A percentile compares a stretch with the other conserved stretches of the same genome.
phyloP scores from a whole-genome alignment of 495 filamentous ascomycete species.

The Jackrogersella multiformis region DNA sequence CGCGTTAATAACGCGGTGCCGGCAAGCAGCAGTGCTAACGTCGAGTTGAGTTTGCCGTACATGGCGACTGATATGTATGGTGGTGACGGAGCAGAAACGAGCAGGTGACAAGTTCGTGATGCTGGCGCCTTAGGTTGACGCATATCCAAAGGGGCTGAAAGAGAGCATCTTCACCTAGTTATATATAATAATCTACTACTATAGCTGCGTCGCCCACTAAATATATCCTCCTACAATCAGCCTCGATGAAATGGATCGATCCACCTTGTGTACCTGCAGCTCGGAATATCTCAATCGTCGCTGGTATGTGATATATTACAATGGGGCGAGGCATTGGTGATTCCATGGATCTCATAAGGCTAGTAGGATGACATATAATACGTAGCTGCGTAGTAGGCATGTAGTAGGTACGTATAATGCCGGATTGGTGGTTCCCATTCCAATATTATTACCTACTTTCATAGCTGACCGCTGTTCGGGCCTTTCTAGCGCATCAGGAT shows the following conservation, averaged over 20 bases:
- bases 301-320: constrained; percentile 17
- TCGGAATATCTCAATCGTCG: constrained; percentile 17
- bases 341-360: neutral
- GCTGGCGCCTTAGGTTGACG: neutral
- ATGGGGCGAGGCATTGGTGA: neutral
- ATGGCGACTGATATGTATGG: constrained; percentile 4
- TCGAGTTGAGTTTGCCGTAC: constrained; percentile 23
- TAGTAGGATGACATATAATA: neutral
- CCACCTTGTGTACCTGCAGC: neutral
- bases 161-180: neutral
- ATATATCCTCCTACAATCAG: neutral
- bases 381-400: too few relatives aligned
- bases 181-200: constrained; percentile 5
- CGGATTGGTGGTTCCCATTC: neutral
- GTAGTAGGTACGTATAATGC: neutral
- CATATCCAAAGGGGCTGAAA: neutral
- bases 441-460: too few relatives aligned
- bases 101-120: neutral
- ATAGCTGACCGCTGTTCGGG: constrained; percentile 7
- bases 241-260: constrained; percentile 5
- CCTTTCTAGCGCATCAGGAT: constrained; percentile 15
- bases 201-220: neutral
- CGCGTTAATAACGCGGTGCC: constrained; percentile 21
- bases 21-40: constrained; percentile 24
- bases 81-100: neutral